These are phyloP conservation scores for Cetradonia linearis DNA, from an alignment of 495 filamentous ascomycete genomes.

Conservation along the genomic window DNA sequence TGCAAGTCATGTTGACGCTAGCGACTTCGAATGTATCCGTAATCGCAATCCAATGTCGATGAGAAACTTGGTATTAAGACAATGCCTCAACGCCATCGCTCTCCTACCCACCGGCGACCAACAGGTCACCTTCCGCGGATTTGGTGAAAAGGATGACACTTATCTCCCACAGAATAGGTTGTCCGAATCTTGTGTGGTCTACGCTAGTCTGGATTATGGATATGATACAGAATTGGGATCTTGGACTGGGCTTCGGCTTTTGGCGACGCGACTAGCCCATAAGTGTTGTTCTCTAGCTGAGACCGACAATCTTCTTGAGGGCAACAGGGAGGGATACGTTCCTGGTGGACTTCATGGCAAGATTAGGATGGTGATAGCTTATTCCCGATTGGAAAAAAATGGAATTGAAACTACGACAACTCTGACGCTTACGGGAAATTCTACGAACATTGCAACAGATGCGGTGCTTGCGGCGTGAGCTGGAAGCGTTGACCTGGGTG, in stretches of 20 bases:
- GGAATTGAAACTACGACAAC: not conserved
- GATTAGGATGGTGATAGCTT: not conserved
- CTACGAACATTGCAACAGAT: not conserved
- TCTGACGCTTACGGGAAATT: no score
- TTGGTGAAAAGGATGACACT: not conserved
- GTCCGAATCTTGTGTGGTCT: not conserved
- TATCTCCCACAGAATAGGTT: not conserved
- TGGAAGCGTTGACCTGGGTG: not conserved
- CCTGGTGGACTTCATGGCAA: not conserved
- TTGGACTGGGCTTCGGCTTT: not conserved
- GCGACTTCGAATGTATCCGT: not conserved
- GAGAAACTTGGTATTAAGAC: not conserved
- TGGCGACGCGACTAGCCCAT: not conserved
- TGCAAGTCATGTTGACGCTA: not conserved
- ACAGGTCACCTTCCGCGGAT: not conserved
- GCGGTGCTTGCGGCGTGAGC: not conserved
- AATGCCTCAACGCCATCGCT: not conserved
- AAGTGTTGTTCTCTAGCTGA: not conserved
- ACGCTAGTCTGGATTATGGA: not conserved
- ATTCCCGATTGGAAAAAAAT: not conserved
- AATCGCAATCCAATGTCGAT: not conserved
- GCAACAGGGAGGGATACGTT: not conserved
- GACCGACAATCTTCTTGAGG: not conserved
- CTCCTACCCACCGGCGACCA: not conserved
- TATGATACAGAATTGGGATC: not conserved